These are phyloP conservation scores for Phytophthora kernoviae DNA, from an alignment of 352 stramenopile species.

Conservation along the genomic window DNA sequence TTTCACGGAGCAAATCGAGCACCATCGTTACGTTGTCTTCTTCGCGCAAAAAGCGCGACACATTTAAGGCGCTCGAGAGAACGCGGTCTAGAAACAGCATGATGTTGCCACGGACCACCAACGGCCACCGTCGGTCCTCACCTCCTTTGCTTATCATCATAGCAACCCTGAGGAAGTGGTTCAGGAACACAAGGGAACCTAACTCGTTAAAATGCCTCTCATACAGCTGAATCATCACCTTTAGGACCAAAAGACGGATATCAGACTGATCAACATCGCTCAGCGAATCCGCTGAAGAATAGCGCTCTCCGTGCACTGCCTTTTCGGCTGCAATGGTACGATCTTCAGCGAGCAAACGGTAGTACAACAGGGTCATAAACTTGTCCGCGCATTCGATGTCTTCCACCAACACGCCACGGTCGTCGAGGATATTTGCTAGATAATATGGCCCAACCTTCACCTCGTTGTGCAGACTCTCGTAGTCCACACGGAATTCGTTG, in stretches of 20 bases:
- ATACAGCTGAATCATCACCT: slow-evolving; percentile 89
- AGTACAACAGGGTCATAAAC: slow-evolving; percentile 90
- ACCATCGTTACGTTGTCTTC: slow-evolving; percentile 77
- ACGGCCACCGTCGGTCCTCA: slow-evolving; percentile 60
- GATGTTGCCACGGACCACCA: slow-evolving; percentile 84
- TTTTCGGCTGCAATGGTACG: slow-evolving; percentile 18
- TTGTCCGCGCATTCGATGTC: slow-evolving; percentile 76
- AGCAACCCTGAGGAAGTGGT: slow-evolving; percentile 79
- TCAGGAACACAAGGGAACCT: slow-evolving; percentile 81
- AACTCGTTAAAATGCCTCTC: slow-evolving; percentile 81
- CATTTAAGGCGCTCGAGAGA: slow-evolving; percentile 79
- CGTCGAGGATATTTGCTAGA: slow-evolving; percentile 79
- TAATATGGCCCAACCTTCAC: slow-evolving; percentile 88
- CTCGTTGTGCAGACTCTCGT: slow-evolving; percentile 70
- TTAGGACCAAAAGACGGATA: slow-evolving; percentile 81
- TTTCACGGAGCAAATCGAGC: slow-evolving; percentile 73
- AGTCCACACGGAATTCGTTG: slow-evolving; percentile 87
- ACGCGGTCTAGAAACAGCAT: slow-evolving; percentile 84
- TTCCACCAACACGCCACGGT: slow-evolving; percentile 79
- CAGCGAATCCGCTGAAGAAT: slow-evolving; percentile 37
- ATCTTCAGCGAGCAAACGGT: slow-evolving; percentile 80
- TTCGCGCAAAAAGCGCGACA: slow-evolving; percentile 78
- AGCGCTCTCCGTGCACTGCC: slow-evolving; percentile 23
- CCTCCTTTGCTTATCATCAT: slow-evolving; percentile 68
- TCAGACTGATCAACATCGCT: slow-evolving; percentile 61